Conservation (phyloP, 208 protist genomes). For the Leishmania turanica region DNA sequence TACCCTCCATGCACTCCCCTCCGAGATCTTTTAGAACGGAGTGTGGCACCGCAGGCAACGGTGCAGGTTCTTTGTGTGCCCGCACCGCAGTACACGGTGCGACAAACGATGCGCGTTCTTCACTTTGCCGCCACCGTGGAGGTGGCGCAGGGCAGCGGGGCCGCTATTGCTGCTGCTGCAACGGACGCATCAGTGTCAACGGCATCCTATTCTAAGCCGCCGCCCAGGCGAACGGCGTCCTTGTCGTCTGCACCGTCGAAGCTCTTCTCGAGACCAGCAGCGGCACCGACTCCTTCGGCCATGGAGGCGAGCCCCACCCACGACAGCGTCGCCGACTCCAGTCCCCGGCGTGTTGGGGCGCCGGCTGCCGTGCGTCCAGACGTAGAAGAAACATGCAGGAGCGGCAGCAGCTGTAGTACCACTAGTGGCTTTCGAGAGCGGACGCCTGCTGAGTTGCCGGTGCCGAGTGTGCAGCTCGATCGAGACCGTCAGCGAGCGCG, state of each 20-base stretch:
- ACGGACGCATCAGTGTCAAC: not conserved
- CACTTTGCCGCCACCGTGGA: slow-evolving; percentile 51
- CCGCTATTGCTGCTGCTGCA: too few relatives aligned
- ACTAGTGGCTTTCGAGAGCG: not conserved
- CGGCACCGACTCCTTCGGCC: not conserved
- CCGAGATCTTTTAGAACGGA: slow-evolving; percentile 30
- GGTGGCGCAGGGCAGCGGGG: slow-evolving; percentile 1
- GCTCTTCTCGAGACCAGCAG: slow-evolving; percentile 9
- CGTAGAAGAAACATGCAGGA: not conserved
- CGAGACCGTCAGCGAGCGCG: slow-evolving; percentile 9
- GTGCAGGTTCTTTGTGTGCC: slow-evolving; percentile 67
- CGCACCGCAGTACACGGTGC: slow-evolving; percentile 32
- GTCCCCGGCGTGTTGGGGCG: not conserved
- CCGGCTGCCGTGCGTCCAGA: not conserved
- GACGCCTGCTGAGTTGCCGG: slow-evolving; percentile 25
- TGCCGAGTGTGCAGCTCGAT: not conserved
- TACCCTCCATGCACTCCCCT: slow-evolving; percentile 54
- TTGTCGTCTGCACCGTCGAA: not conserved
- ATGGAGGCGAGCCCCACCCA: not conserved
- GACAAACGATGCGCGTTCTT: slow-evolving; percentile 63
- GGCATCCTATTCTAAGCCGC: not conserved
- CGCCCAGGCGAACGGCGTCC: not conserved
- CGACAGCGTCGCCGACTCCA: not conserved
- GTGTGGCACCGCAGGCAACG: slow-evolving; percentile 36
- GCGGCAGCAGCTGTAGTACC: not conserved